A percentile compares a stretch with the other conserved stretches of the same genome.
phyloP scores from a whole-genome alignment of 768 basidiomycete genomes.

The Peribolospora kevripleyi region DNA sequence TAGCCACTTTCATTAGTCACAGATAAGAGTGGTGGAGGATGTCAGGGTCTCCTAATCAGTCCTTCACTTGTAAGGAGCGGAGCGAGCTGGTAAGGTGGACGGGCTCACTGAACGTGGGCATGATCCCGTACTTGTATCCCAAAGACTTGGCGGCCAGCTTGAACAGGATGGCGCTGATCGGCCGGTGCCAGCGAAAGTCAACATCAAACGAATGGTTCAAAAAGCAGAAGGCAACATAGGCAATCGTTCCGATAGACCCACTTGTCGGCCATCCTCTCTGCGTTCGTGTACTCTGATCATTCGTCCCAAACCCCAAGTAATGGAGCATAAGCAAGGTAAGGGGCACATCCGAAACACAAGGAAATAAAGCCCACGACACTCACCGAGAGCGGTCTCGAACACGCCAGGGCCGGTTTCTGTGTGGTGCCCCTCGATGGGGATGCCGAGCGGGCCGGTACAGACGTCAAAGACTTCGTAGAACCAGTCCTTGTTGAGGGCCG shows the following conservation, averaged over 20 bases:
- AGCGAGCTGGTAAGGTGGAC: not conserved
- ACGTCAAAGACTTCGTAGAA: constrained; percentile 68
- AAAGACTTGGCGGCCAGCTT: constrained; percentile 79
- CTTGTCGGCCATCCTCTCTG: constrained; percentile 64
- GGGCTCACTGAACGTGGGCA: constrained; percentile 96
- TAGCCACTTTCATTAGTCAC: not conserved
- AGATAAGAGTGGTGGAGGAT: not conserved
- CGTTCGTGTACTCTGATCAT: constrained; percentile 37
- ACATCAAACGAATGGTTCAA: not conserved
- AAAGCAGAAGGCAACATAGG: not conserved
- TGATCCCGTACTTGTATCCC: constrained; percentile 63
- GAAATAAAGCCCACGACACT: not conserved
- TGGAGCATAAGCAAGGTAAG: constrained; percentile 4
- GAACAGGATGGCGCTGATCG: constrained; percentile 43
- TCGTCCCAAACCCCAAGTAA: constrained; percentile 36
- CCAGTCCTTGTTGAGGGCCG: constrained; percentile 48
- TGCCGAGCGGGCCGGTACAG: constrained; percentile 30
- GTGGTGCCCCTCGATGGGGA: constrained; percentile 50
- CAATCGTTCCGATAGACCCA: no score
- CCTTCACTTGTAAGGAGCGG: no score
- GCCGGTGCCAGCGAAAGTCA: not conserved
- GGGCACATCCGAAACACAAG: constrained; percentile 7
- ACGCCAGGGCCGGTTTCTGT: constrained; percentile 72
- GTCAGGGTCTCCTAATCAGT: not conserved
- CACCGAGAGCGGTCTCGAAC: not conserved